Base-by-base conservation (phyloP, 2,329 filamentous ascomycete species). In the Cladosporium sp. region DNA sequence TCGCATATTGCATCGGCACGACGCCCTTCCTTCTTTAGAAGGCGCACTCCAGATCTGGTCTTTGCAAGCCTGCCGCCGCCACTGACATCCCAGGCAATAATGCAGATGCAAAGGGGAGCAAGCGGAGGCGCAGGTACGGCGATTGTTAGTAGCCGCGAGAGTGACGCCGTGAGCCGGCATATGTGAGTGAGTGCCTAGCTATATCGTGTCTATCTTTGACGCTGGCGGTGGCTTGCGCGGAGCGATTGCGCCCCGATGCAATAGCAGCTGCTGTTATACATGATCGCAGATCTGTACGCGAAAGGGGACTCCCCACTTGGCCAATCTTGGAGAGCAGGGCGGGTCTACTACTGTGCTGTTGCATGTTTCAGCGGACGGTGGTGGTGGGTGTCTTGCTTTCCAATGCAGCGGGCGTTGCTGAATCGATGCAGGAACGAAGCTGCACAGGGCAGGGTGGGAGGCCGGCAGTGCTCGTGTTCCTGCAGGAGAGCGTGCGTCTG, bases 371-470 rank as follows among this genome's bases (percentile, higher is more conserved):
- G 60, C 38, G 32, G 41, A 18, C 49, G 34, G 11, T 30, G 44
- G 18, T 6, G 36, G 15, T 44, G 38, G 49, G 12, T 30, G 34
- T 54, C 47, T 38, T 63, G 21, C 41, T 47, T 47, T 41, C 41
- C 41, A 41, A 10, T 26, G 49, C 34, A 36, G 6, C 34, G 49
- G 60, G 47, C 49, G 60, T 58, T 49, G 60, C 60, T 63, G 60
- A 63, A 55, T 54, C 4, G 49, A 30, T 63, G 60, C 60, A 63
- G 60, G 60, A 63, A 63, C 60, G 60, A 63, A 63, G 60, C 60
- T 63, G 60, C 59, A 62, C 57, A 47, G 57, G 57, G 57, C 34
- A 47, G 41, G 41, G 41, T 59, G 21, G 3, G 34, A 59, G 34
- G 38, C 24, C 32, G 57, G 36, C 38, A 59, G 28, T 47, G 24